A percentile compares a stretch with the other conserved stretches of the same genome.
Evolutionary conservation across 2,329 filamentous ascomycete species (phyloP).

Genomic region (Coleophoma cylindrospora): DNA sequence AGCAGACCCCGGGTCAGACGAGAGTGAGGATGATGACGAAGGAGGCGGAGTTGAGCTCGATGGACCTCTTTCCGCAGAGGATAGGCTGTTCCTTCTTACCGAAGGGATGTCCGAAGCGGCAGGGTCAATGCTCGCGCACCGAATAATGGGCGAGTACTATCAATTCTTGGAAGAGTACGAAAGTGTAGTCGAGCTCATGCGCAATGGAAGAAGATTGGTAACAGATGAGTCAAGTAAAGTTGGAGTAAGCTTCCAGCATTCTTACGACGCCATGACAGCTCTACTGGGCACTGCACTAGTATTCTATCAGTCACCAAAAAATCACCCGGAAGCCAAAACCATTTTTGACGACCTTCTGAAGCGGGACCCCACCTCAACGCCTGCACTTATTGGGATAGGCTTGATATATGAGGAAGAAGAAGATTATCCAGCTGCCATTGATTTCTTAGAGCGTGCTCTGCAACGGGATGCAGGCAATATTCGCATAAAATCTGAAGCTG

Average conservation of each 20-base stretch:
- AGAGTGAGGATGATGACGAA: conserved; percentile 51
- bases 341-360: conserved; percentile 79
- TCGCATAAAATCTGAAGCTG: conserved; percentile 77
- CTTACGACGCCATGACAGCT: conserved; percentile 68
- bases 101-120: conserved; percentile 60
- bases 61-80: conserved; percentile 64
- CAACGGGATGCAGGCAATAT: conserved; percentile 69
- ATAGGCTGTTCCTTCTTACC: conserved; percentile 75
- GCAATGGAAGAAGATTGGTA: conserved; percentile 63
- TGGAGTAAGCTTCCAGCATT: conserved; percentile 64
- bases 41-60: conserved; percentile 46
- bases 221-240: conserved; percentile 57
- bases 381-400: conserved; percentile 83
- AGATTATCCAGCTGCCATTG: conserved; percentile 75
- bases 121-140: conserved; percentile 75
- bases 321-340: conserved; percentile 83
- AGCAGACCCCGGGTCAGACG: conserved; percentile 35
- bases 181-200: conserved; percentile 71
- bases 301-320: conserved; percentile 81
- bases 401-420: conserved; percentile 91
- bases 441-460: conserved; percentile 74
- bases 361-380: conserved; percentile 70
- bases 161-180: conserved; percentile 81
- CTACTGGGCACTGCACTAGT: conserved; percentile 84
- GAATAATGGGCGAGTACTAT: conserved; percentile 80